Evolutionary conservation across 2,329 filamentous ascomycete species (phyloP).

Genomic region (Stachybotrys elegans): DNA sequence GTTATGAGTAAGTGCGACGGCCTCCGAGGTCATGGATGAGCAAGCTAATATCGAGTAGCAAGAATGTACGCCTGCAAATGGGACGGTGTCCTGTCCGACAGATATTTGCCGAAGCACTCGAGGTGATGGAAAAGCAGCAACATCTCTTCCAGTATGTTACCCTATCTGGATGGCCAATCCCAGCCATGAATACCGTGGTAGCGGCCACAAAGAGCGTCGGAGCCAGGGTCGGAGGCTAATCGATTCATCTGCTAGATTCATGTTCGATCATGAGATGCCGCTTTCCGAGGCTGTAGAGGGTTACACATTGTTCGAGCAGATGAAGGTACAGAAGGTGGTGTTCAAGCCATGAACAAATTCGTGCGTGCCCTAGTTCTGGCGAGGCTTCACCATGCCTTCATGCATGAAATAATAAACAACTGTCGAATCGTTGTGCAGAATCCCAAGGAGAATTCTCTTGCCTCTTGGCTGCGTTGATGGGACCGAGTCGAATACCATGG

Average conservation of each 20-base stretch:
- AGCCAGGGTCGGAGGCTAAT: slow-evolving; percentile 2
- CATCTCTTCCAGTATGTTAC: slow-evolving; percentile 57
- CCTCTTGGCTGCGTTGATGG: slow-evolving; percentile 39
- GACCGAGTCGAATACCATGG: slow-evolving; percentile 64
- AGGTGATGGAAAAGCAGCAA: slow-evolving; percentile 61
- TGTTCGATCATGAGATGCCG: slow-evolving; percentile 72
- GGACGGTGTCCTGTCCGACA: slow-evolving; percentile 71
- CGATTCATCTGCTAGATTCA: slow-evolving; percentile 51
- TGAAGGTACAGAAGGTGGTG: slow-evolving; percentile 69
- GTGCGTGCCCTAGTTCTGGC: slow-evolving; percentile 60
- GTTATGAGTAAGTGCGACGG: slow-evolving; percentile 42
- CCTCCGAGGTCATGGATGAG: slow-evolving; percentile 6
- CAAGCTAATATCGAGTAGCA: slow-evolving; percentile 36
- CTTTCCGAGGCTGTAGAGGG: slow-evolving; percentile 60
- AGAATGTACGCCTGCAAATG: slow-evolving; percentile 71
- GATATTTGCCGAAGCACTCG: slow-evolving; percentile 61
- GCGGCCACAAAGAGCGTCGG: too few relatives aligned
- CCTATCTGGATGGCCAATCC: not conserved
- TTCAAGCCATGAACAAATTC: slow-evolving; percentile 44
- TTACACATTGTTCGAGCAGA: slow-evolving; percentile 67
- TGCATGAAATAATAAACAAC: slow-evolving; percentile 82
- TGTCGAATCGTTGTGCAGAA: slow-evolving; percentile 74
- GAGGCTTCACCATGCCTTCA: slow-evolving; percentile 80
- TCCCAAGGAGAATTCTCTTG: slow-evolving; percentile 71
- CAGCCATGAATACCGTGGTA: not conserved